Evolutionary conservation across 176 grass and related monocot genomes (phyloP), one percentile per base, ranked within the genome.

Genomic region (Eleusine indica): DNA sequence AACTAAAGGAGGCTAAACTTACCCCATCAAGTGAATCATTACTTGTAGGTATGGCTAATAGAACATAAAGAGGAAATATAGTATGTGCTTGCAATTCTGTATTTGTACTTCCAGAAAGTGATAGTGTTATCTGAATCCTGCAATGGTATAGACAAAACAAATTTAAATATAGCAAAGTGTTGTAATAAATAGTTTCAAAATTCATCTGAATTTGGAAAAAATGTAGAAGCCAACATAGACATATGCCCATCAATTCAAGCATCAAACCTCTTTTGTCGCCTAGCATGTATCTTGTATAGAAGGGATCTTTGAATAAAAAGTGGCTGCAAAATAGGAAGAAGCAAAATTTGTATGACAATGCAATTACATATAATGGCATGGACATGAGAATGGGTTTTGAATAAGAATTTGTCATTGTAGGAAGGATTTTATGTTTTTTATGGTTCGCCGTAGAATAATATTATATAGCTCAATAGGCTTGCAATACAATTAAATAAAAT

Each of bases 381-480:
- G 35, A 46, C 25, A 67, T 80, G 71, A 66, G 28, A 79, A 64
- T 37, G 16, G 48, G 54, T 39, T 79, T 44, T 48, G 56, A 83
- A 60, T 44, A 68, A 73, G 44, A 17, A 25, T 7, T 28, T 11
- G 12, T 7, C 73, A 66, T 61, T 29, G 72, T 43, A 56, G 38
- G 60, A 85, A 21, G 18, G 10, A 75, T 69, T 66, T 90, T 93
- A 99, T 93, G 78, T 92, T 99, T 94, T 60, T 91, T 71, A 90
- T 64, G 5, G 96, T 65, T 25, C 96, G 80, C 25, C 93, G 87
- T 22, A 94, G 96, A 89, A 99, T 87, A 42, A 96, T 96, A 90
- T 99, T 99, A 77, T 99, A 99, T 54, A 99, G 75, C 68, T 99
- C 96, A 48, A 94, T 91, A 6, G 96, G 96, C 78, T 92, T 96